Conservation (phyloP, 1,284 basidiomycete genomes). For the Ceratobasidium sp. region DNA sequence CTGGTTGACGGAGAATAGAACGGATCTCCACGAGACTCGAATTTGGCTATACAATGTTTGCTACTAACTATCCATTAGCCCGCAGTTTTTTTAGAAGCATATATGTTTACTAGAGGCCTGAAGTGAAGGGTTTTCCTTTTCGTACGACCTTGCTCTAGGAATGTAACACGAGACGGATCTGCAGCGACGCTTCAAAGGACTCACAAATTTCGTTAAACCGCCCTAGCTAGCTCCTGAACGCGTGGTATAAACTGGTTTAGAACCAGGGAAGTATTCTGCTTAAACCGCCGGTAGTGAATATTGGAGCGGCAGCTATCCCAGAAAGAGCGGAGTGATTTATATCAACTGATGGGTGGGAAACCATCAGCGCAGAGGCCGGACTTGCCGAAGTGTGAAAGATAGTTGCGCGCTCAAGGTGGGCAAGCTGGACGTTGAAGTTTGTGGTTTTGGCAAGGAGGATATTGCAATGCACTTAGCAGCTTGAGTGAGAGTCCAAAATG, state of each 20-base stretch:
- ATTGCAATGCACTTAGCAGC: conserved; percentile 7
- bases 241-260: conserved; percentile 38
- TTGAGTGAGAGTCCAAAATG: conserved; percentile 28
- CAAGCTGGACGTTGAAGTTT: conserved; percentile 28
- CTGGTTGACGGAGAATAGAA: too few species aligned
- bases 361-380: conserved; percentile 37
- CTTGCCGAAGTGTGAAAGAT: conserved; percentile 37
- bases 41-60: too few species aligned
- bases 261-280: conserved; percentile 31
- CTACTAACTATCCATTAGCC: neutral
- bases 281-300: conserved; percentile 32
- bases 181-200: neutral
- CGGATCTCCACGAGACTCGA: too few species aligned
- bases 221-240: conserved; percentile 39
- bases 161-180: neutral
- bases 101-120: conserved; percentile 35
- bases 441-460: conserved; percentile 15
- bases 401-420: conserved; percentile 36
- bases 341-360: conserved; percentile 26
- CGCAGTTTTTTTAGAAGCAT: neutral
- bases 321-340: conserved; percentile 22
- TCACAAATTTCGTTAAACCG: conserved; percentile 37
- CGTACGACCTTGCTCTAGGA: conserved; percentile 42
- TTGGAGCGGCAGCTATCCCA: neutral
- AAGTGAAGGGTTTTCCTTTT: conserved; percentile 21